Evolutionary conservation across 2,329 filamentous ascomycete species (phyloP).

Genomic region (Penicillium sp.): DNA sequence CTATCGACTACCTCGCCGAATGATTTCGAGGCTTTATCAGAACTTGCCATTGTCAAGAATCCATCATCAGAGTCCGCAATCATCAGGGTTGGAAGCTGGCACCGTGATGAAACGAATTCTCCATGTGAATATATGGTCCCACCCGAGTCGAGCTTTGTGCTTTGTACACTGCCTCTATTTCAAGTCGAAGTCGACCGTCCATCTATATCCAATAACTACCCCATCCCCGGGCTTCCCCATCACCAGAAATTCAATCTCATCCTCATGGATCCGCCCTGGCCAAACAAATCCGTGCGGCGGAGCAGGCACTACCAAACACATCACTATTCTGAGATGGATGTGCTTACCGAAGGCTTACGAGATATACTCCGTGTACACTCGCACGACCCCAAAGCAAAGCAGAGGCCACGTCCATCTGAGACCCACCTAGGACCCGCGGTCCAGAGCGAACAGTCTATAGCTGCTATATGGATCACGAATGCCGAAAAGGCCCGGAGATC

Average conservation of each 20-base stretch:
- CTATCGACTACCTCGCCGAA: conserved; percentile 33
- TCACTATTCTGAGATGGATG: conserved; percentile 27
- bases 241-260: conserved; percentile 55
- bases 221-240: conserved; percentile 26
- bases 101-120: conserved; percentile 22
- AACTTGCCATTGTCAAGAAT: conserved; percentile 34
- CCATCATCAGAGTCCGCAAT: conserved; percentile 18
- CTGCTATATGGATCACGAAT: conserved; percentile 63
- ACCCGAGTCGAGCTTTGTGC: conserved; percentile 47
- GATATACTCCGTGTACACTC: conserved; percentile 47
- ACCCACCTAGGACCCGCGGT: neutral
- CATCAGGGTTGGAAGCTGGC: conserved; percentile 8
- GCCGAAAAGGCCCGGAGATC: conserved; percentile 49
- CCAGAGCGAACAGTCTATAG: conserved; percentile 32
- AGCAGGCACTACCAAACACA: conserved; percentile 48
- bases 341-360: conserved; percentile 36
- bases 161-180: conserved; percentile 36
- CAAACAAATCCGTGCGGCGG: conserved; percentile 58
- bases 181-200: neutral
- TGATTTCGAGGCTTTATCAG: conserved; percentile 23
- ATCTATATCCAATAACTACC: neutral
- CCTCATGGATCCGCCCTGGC: conserved; percentile 63
- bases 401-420: conserved; percentile 24
- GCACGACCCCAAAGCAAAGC: conserved; percentile 23
- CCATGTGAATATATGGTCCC: conserved; percentile 43